Base-by-base conservation (phyloP, 768 basidiomycete species). In the Agrocybe pediades region DNA sequence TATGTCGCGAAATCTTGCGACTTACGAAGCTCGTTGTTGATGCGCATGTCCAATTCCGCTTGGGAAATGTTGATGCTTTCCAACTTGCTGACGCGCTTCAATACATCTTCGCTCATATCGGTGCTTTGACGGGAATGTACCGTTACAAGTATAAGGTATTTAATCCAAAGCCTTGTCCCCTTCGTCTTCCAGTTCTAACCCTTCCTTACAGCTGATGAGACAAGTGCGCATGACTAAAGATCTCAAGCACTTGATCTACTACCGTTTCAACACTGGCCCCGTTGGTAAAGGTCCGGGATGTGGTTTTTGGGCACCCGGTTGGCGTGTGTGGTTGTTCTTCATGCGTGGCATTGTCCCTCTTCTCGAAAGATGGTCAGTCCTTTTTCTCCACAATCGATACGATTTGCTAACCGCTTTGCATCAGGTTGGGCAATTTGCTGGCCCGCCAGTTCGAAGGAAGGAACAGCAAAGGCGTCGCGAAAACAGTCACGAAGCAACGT, bases 181-280 rank as follows among this genome's bases (percentile, higher is more conserved):
- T 19, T 17, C 17, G 19, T 1, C n/a, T 43, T 23, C 39, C 25
- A 21, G 6, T 26, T 27, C 4, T n/a, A 46, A 53, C 36, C 47
- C 20, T 27, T 21, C 41, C 53, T 33, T 54, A 29, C 61, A 90
- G 92, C 80, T 99, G 56, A 99, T 99, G 97, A 83, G 93, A 66
- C 97, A 99, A 86, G 95, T 99, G 33, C 89, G 97, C 58, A 96
- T 96, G 95, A 97, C 94, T 63, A 99, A 98, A 82, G 97, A 98
- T 70, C 71, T 98, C 69, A 99, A 99, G 80, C 95, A 98, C 68
- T 75, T 98, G 63, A 95, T 97, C 72, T 96, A 96, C 77, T 96
- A 96, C 66, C 92, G 95, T 55, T 99, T 99, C 84, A 99, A 99
- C 77, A 98, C 97, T 39, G 97, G 97, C 57, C 97, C 97, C 56